phyloP scores from a whole-genome alignment of 2,329 filamentous ascomycete species.

The Aspergillus sclerotialis region DNA sequence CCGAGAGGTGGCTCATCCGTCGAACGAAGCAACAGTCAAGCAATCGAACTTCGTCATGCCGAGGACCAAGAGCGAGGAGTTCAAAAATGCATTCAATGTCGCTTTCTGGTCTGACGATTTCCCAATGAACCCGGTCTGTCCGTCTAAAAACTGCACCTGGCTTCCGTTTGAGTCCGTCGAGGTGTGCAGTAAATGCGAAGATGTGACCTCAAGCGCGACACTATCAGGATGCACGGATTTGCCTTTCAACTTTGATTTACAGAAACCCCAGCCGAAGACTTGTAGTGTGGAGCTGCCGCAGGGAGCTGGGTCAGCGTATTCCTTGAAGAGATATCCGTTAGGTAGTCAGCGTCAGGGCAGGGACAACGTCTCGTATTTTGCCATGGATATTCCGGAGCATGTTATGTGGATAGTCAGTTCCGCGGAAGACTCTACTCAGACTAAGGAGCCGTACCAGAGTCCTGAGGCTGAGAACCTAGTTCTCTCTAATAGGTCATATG shows the following conservation, averaged over 20 bases:
- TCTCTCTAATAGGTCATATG: neutral
- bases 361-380: neutral
- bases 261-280: neutral
- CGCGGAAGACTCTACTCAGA: neutral
- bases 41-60: neutral
- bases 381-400: neutral
- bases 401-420: neutral
- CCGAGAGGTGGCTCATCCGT: neutral
- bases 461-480: too few species aligned
- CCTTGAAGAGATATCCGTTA: neutral
- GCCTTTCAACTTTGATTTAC: neutral
- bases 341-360: neutral
- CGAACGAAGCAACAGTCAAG: neutral
- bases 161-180: conserved; percentile 1
- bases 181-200: conserved; percentile 1
- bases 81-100: neutral
- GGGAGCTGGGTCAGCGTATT: too few species aligned
- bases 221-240: neutral
- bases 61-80: neutral
- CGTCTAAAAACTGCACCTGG: conserved; percentile 6
- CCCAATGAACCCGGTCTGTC: conserved; percentile 1
- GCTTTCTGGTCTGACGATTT: conserved; percentile 1
- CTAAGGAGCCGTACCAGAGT: too few species aligned
- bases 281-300: neutral
- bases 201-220: conserved; percentile 1